Evolutionary conservation across 345 rosid genomes (phyloP).

Genomic region (Rhizophora apiculata): DNA sequence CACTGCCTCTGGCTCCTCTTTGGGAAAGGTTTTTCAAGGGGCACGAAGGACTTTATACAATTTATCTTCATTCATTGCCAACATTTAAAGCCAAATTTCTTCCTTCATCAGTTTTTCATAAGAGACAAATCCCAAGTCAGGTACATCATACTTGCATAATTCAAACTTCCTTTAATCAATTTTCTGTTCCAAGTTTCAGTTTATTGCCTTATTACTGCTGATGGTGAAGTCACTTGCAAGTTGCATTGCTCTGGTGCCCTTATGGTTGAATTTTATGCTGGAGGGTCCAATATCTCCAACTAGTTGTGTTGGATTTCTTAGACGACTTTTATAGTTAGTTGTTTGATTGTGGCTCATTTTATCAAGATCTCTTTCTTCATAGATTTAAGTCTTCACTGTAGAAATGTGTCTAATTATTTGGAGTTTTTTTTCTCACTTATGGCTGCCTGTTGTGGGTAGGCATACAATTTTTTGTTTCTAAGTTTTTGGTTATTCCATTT

Average conservation of each 20-base stretch:
- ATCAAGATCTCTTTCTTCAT: neutral
- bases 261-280: neutral
- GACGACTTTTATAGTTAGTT: neutral
- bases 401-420: too few species aligned
- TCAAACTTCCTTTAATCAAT: neutral
- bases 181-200: neutral
- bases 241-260: neutral
- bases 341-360: neutral
- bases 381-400: too few species aligned
- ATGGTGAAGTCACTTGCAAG: neutral
- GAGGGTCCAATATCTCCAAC: neutral
- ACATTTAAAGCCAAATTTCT: slow-evolving; percentile 56
- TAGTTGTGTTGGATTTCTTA: neutral
- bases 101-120: slow-evolving; percentile 57
- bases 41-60: slow-evolving; percentile 64
- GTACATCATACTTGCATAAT: slow-evolving; percentile 25
- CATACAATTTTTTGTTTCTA: too few species aligned
- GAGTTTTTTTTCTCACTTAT: too few species aligned
- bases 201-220: neutral
- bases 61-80: slow-evolving; percentile 81
- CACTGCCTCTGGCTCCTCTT: slow-evolving; percentile 78
- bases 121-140: slow-evolving; percentile 87
- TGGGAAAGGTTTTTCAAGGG: slow-evolving; percentile 95
- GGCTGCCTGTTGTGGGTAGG: too few species aligned
- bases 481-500: neutral